Percentiles rank a stretch among this genome's conserved stretches.
phyloP scores from a whole-genome alignment of 345 rosid genomes.

The Odontarrhena argentea region DNA sequence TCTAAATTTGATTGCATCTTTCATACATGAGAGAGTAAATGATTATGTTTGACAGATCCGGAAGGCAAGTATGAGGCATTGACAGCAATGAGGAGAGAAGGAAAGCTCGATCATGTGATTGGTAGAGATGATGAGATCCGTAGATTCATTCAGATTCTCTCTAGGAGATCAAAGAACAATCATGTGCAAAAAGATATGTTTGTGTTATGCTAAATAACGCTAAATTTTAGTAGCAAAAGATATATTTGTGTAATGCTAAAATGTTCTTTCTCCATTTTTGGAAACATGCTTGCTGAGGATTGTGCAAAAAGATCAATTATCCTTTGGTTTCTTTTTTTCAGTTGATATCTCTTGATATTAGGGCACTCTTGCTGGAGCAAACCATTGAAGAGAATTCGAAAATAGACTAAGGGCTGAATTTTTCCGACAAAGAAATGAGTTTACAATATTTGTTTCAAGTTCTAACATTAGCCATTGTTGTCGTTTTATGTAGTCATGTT shows the following conservation, averaged over 20 bases:
- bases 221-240: neutral
- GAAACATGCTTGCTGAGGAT: constrained; percentile 92
- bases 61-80: constrained; percentile 97
- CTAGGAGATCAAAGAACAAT: constrained; percentile 97
- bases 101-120: constrained; percentile 97
- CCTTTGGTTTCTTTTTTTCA: constrained; percentile 36
- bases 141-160: constrained; percentile 95
- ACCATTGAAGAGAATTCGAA: constrained; percentile 96
- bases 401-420: constrained; percentile 88
- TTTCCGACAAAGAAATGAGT: too few species aligned
- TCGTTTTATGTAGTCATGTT: too few species aligned
- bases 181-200: constrained; percentile 95
- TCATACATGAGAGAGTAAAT: constrained; percentile 5
- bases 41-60: constrained; percentile 62
- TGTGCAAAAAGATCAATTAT: constrained; percentile 69
- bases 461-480: too few species aligned
- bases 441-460: too few species aligned
- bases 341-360: constrained; percentile 99
- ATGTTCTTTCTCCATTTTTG: constrained; percentile 18
- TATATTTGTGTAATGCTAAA: constrained; percentile 9
- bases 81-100: constrained; percentile 94
- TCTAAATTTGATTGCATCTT: neutral
- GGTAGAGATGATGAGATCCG: constrained; percentile 99
- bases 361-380: constrained; percentile 98
- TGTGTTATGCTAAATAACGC: neutral